These are phyloP conservation scores for Tillandsia fasciculata DNA, from an alignment of 176 grass and related monocot genomes.

Conservation along the genomic window DNA sequence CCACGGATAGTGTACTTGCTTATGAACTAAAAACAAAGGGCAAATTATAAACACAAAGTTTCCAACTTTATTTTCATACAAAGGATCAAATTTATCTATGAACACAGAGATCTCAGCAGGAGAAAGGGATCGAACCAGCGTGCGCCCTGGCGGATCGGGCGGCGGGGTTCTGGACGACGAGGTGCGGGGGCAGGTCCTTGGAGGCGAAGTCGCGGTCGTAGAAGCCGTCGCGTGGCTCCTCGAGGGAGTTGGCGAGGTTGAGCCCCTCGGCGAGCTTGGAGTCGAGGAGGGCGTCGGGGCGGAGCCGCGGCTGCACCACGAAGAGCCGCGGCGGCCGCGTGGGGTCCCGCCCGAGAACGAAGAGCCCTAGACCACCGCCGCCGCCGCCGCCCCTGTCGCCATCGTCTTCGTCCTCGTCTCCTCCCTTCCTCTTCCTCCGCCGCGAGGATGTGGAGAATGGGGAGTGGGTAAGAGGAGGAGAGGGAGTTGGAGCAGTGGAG, in stretches of 20 bases:
- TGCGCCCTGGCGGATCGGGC: slow-evolving; percentile 42
- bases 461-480: slow-evolving; percentile 15
- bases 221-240: slow-evolving; percentile 81
- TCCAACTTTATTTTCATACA: background rate
- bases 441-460: slow-evolving; percentile 32
- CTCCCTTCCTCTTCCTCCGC: slow-evolving; percentile 31
- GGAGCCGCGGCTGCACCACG: slow-evolving; percentile 78
- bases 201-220: slow-evolving; percentile 27
- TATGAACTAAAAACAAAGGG: no score
- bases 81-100: background rate
- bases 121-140: slow-evolving; percentile 26
- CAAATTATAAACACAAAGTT: no score
- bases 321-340: slow-evolving; percentile 52
- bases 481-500: slow-evolving; percentile 2
- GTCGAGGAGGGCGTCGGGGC: slow-evolving; percentile 57
- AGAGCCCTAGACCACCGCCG: slow-evolving; percentile 25
- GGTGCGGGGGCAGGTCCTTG: slow-evolving; percentile 46
- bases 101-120: background rate
- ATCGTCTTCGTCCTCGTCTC: slow-evolving; percentile 22
- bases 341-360: slow-evolving; percentile 45
- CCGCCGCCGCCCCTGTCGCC: slow-evolving; percentile 27
- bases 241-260: slow-evolving; percentile 86
- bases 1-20: no score
- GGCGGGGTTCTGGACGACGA: slow-evolving; percentile 80
- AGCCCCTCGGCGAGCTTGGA: slow-evolving; percentile 85